Conservation (phyloP, 192 early-diverging fungal species). For the Backusella psychrophila region DNA sequence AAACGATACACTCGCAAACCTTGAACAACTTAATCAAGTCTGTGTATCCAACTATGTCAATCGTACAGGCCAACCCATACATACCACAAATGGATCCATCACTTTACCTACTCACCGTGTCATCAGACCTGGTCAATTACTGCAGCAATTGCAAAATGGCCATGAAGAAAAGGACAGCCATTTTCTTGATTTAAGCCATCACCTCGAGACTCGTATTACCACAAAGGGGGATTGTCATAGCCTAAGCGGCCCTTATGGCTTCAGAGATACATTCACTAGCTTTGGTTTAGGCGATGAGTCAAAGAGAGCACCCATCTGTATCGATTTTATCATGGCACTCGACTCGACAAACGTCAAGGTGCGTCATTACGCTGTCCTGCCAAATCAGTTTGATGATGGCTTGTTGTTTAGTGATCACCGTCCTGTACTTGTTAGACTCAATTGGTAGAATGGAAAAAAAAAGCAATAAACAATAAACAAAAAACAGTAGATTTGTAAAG, state of each 20-base stretch:
- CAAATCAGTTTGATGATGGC: constrained; percentile 36
- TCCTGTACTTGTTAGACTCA: constrained; percentile 30
- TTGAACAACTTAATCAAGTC: constrained; percentile 6
- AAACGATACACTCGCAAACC: constrained; percentile 14
- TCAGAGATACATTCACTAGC: constrained; percentile 35
- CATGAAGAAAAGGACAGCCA: neutral
- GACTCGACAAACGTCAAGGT: constrained; percentile 9
- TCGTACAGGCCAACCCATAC: constrained; percentile 5
- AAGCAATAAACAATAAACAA: neutral
- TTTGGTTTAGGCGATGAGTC: constrained; percentile 22
- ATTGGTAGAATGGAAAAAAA: constrained; percentile 15
- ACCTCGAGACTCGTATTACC: constrained; percentile 20
- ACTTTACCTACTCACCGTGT: constrained; percentile 24
- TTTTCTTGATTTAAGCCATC: constrained; percentile 35
- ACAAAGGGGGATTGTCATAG: neutral
- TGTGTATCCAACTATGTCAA: neutral
- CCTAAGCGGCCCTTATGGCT: constrained; percentile 34
- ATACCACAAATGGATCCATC: constrained; percentile 6
- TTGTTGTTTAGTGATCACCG: constrained; percentile 42
- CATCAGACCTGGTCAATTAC: constrained; percentile 1
- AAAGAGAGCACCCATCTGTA: constrained; percentile 6
- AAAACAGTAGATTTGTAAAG: neutral
- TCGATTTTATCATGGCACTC: constrained; percentile 35
- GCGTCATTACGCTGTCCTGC: constrained; percentile 16
- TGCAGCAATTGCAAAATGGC: neutral